phyloP scores from a whole-genome alignment of 2,329 filamentous ascomycete species.

The Trichoderma sp. region DNA sequence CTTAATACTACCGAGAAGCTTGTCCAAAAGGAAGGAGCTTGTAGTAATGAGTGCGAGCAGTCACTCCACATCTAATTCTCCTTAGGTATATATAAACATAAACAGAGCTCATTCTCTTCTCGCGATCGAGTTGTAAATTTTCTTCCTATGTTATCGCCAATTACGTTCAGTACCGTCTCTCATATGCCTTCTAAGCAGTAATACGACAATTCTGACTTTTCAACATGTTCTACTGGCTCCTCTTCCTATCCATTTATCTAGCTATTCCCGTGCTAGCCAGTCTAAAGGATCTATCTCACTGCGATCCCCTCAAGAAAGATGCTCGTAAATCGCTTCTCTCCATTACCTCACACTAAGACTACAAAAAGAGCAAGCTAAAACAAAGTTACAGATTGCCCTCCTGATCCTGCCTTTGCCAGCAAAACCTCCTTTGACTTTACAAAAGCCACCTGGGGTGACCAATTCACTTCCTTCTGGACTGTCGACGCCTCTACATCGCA shows the following conservation, averaged over 20 bases:
- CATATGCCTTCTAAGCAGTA: background rate
- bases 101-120: background rate
- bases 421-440: constrained; percentile 59
- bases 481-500: constrained; percentile 35
- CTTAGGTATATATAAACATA: background rate
- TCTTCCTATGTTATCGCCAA: background rate
- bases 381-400: constrained; percentile 47
- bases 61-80: background rate
- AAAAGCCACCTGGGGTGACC: constrained; percentile 48
- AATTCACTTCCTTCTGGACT: constrained; percentile 31
- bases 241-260: background rate
- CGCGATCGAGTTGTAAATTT: background rate
- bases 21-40: background rate
- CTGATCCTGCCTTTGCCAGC: constrained; percentile 66
- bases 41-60: background rate
- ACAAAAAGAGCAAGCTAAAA: background rate
- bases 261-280: constrained; percentile 21
- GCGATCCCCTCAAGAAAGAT: constrained; percentile 30
- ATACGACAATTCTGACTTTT: background rate
- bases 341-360: background rate
- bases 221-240: background rate
- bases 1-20: background rate
- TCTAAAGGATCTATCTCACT: constrained; percentile 26
- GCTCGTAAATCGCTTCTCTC: constrained; percentile 21
- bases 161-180: background rate